Conservation (phyloP, 495 filamentous ascomycete genomes). For the Neurospora sp. region DNA sequence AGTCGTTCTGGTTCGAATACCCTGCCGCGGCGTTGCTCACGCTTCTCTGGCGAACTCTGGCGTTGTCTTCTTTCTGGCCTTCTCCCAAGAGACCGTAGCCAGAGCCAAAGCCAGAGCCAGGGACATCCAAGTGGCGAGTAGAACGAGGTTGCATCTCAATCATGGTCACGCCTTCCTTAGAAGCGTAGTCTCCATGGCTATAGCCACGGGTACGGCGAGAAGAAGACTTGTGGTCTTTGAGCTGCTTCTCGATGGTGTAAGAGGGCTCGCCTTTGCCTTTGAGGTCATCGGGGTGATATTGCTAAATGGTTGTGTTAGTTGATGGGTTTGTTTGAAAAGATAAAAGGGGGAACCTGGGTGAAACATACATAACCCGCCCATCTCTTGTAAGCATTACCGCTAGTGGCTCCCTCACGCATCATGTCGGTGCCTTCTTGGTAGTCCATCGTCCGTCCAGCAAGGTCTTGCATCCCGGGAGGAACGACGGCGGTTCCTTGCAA, state of each 20-base stretch:
- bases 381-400: conserved; percentile 53
- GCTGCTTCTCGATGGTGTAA: conserved; percentile 55
- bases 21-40: conserved; percentile 14
- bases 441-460: conserved; percentile 55
- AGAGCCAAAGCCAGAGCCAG: not conserved
- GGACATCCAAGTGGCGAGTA: not conserved
- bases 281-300: conserved; percentile 59
- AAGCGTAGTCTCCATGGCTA: conserved; percentile 9
- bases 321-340: not conserved
- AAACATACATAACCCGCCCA: conserved; percentile 55
- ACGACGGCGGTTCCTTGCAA: conserved; percentile 72
- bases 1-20: not conserved
- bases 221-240: conserved; percentile 36
- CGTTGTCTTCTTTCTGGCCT: conserved; percentile 1
- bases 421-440: conserved; percentile 84
- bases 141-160: conserved; percentile 31
- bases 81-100: not conserved
- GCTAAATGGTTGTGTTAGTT: conserved; percentile 30
- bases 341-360: not conserved
- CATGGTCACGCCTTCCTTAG: not conserved
- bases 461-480: conserved; percentile 60
- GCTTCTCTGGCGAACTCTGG: conserved; percentile 23
- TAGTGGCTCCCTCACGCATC: conserved; percentile 56
- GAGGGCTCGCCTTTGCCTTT: conserved; percentile 76
- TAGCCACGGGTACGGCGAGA: not conserved